Base-by-base conservation (phyloP, 176 grass and related monocot species). In the Leersia perrieri region DNA sequence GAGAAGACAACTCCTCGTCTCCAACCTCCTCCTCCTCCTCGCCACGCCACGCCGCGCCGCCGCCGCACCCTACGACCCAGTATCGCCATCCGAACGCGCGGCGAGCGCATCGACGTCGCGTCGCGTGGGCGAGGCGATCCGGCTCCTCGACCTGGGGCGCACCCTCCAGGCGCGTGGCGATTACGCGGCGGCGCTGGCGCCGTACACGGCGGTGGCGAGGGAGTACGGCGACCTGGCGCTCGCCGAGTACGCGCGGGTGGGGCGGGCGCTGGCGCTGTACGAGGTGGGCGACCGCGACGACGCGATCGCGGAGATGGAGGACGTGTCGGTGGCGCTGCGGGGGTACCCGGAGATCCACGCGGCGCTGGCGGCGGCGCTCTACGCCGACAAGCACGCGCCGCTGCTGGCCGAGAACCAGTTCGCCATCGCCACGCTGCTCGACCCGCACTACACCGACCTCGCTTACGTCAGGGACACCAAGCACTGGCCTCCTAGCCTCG, bases 311-410 rank as follows among this genome's bases (percentile, higher is more conserved):
- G 92, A 94, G 80, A 98, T 98, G 95, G 95, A 95, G 87, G 95
- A 98, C 86, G 95, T 95, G 41, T 98, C 92, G 35, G 85, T 98
- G 87, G 90, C 95, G 9, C 88, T 98, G 57, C 94, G 93, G 81
- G 95, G 95, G 2, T 98, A 98, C 87, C 95, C 95, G 85, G 93
- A 98, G 88, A 94, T 98, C 60, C 92, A 94, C 84, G 92, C 95
- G n/a, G 90, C 95, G 35, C 86, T 98, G 72, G 95, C 95, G 51
- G 95, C 95, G 36, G 95, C 95, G 72, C 82, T 98, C 25, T 98
- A 98, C 86, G 88, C 69, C 27, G 95, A 98, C 82, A 98, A 98
- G 87, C 90, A 88, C 67, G 92, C 92, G 65, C 87, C 92, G 35
- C 78, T 94, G 65, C 89, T 94, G 42, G 94, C 92, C 30, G 92